Evolutionary conservation across 495 filamentous ascomycete species (phyloP).

Genomic region (Podospora conica): DNA sequence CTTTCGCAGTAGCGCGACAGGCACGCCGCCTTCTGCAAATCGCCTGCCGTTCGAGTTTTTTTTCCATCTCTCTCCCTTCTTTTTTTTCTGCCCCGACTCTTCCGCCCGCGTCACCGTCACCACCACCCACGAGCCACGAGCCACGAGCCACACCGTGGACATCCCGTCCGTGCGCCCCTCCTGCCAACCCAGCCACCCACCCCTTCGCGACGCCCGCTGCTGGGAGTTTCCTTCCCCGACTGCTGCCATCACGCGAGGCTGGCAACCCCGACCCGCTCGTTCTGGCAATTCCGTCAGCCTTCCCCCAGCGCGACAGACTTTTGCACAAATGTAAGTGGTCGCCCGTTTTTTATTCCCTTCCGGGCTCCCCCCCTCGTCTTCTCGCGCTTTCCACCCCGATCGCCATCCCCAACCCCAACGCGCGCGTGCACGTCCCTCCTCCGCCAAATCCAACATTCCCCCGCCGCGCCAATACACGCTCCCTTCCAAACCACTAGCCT

Average conservation of each 20-base stretch:
- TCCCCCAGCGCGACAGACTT: slow-evolving; percentile 13
- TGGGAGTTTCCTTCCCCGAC: slow-evolving; percentile 27
- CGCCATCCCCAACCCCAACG: slow-evolving; percentile 4
- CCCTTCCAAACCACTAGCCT: slow-evolving; percentile 9
- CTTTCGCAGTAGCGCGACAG: slow-evolving; percentile 13
- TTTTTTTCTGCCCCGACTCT: slow-evolving; percentile 2
- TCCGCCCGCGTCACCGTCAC: too few relatives aligned
- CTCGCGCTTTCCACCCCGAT: slow-evolving; percentile 14
- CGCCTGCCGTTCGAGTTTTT: slow-evolving; percentile 4
- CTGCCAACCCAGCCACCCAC: slow-evolving; percentile 17
- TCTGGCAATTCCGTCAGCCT: slow-evolving; percentile 20
- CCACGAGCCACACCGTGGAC: slow-evolving; percentile 5
- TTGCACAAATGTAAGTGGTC: slow-evolving; percentile 30
- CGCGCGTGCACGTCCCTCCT: slow-evolving; percentile 32
- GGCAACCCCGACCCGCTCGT: slow-evolving; percentile 17
- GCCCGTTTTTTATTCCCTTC: slow-evolving; percentile 18
- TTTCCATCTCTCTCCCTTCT: slow-evolving; percentile 1
- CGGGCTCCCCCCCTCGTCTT: slow-evolving; percentile 13
- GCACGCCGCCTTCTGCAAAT: background rate
- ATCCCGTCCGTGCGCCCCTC: background rate
- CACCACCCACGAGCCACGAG: slow-evolving; percentile 4
- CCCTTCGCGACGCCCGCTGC: slow-evolving; percentile 1
- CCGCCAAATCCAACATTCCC: slow-evolving; percentile 13
- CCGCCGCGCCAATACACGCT: slow-evolving; percentile 10
- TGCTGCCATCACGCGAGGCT: slow-evolving; percentile 25